phyloP scores from a whole-genome alignment of 2,329 filamentous ascomycete species.

The Fusarium verticillioides region DNA sequence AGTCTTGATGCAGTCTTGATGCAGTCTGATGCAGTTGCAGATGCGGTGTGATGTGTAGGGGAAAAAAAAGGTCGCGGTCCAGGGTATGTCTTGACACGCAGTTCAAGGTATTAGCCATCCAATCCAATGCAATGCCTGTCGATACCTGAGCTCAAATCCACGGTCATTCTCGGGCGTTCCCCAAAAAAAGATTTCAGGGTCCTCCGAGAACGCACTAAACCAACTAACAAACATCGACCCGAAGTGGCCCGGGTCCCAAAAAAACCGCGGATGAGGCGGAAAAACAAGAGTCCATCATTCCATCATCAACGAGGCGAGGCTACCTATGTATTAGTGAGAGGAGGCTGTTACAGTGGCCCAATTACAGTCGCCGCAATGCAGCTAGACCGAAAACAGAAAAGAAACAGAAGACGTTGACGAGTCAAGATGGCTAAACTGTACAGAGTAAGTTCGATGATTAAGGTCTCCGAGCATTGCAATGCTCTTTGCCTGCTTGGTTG shows the following conservation, averaged over 20 bases:
- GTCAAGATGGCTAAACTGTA: slow-evolving; percentile 32
- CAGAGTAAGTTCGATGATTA: slow-evolving; percentile 28
- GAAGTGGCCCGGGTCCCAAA: slow-evolving; percentile 36
- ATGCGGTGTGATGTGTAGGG: slow-evolving; percentile 35
- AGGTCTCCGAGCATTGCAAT: not conserved
- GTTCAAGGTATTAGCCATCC: not conserved
- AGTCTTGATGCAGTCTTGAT: slow-evolving; percentile 10
- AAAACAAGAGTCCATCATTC: slow-evolving; percentile 23
- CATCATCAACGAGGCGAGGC: slow-evolving; percentile 34
- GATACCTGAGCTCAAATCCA: slow-evolving; percentile 15
- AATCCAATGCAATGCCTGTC: slow-evolving; percentile 29
- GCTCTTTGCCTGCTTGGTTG: slow-evolving; percentile 3
- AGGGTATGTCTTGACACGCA: slow-evolving; percentile 16
- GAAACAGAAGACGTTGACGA: slow-evolving; percentile 37
- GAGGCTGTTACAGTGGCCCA: slow-evolving; percentile 19
- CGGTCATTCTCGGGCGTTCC: slow-evolving; percentile 24
- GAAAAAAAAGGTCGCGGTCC: slow-evolving; percentile 3
- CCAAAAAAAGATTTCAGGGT: slow-evolving; percentile 44
- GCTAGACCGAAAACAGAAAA: slow-evolving; percentile 36
- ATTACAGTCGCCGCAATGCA: not conserved
- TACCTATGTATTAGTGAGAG: slow-evolving; percentile 21
- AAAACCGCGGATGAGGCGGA: slow-evolving; percentile 42
- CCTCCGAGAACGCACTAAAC: slow-evolving; percentile 33
- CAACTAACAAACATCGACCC: slow-evolving; percentile 34
- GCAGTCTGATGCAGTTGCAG: slow-evolving; percentile 21